phyloP scores from a whole-genome alignment of 345 rosid genomes.

The Citrus medica region DNA sequence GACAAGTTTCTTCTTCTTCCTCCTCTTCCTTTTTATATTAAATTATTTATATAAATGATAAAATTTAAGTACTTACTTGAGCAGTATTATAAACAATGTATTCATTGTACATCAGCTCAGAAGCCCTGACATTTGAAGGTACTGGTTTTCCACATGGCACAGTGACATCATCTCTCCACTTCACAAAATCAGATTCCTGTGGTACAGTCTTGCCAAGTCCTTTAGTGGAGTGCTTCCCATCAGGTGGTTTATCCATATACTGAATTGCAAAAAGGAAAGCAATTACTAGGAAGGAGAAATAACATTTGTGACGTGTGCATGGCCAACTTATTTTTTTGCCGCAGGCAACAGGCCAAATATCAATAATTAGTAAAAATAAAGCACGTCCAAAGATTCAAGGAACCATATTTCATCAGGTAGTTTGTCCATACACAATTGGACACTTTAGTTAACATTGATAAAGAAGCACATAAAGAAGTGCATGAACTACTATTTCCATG shows the following conservation, averaged over 20 bases:
- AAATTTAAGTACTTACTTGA: constrained; percentile 53
- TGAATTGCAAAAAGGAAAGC: constrained; percentile 16
- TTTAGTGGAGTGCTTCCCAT: constrained; percentile 91
- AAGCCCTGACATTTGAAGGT: constrained; percentile 59
- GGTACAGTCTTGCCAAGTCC: constrained; percentile 92
- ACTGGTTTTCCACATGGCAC: constrained; percentile 96
- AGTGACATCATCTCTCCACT: constrained; percentile 79
- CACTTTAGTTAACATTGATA: neutral
- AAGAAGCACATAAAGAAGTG: neutral
- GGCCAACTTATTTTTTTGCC: neutral
- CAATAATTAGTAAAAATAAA: neutral
- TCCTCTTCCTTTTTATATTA: no score
- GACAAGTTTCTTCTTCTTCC: neutral
- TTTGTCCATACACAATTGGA: neutral
- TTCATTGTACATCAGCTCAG: constrained; percentile 94
- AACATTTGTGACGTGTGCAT: neutral
- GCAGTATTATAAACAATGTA: constrained; percentile 83
- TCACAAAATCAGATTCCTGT: constrained; percentile 61
- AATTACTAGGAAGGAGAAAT: neutral
- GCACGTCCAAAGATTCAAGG: neutral
- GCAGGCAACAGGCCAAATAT: neutral
- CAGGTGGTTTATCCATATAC: constrained; percentile 87
- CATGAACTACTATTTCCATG: neutral
- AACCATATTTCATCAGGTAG: neutral
- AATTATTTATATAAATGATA: neutral